Evolutionary conservation across 306 rosid species (phyloP).

Genomic region (Glycine soja): DNA sequence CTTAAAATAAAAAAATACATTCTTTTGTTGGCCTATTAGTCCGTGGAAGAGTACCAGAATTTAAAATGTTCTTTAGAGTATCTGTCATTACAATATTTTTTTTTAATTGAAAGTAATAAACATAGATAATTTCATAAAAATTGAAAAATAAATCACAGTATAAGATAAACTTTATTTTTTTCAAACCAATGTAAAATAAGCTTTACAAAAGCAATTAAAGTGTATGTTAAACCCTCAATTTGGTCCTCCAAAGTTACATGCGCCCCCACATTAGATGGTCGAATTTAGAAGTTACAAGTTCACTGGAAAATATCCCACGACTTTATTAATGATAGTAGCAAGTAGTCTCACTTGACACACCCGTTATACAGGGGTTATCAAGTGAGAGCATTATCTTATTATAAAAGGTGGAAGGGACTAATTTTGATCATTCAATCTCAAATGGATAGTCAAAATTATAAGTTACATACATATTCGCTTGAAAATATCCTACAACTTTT

Average conservation of each 20-base stretch:
- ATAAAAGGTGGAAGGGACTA: not conserved
- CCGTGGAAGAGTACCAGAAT: too few relatives aligned
- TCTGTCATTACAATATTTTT: too few relatives aligned
- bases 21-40: constrained; percentile 2
- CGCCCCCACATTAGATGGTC: not conserved
- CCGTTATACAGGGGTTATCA: not conserved
- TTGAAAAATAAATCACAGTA: too few relatives aligned
- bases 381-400: constrained; percentile 5
- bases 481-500: not conserved
- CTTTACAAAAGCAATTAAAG: not conserved
- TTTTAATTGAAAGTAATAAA: too few relatives aligned
- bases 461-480: not conserved
- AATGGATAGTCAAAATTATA: too few relatives aligned
- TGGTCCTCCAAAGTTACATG: not conserved
- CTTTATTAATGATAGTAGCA: constrained; percentile 14
- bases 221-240: not conserved
- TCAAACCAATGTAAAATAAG: too few relatives aligned
- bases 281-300: constrained; percentile 25
- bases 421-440: not conserved
- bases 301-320: not conserved
- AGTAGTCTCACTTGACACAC: not conserved
- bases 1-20: not conserved
- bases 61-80: too few relatives aligned
- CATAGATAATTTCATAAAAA: too few relatives aligned
- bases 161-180: too few relatives aligned